These are phyloP conservation scores for Jackrogersella minutella DNA, from an alignment of 495 filamentous ascomycete genomes.

Conservation along the genomic window DNA sequence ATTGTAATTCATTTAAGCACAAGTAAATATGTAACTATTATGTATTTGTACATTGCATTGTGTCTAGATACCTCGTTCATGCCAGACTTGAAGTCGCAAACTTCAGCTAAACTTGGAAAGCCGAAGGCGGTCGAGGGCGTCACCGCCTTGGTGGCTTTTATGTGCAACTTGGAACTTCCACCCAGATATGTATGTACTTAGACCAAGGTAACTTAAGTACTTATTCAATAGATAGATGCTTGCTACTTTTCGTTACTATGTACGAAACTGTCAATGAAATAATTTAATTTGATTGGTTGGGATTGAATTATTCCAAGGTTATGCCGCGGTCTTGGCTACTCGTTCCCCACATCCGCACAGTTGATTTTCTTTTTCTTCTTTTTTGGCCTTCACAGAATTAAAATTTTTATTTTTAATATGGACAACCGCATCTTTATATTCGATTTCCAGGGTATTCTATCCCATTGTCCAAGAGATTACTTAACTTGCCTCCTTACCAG, in stretches of 20 bases:
- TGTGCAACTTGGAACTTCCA: background rate
- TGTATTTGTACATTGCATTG: background rate
- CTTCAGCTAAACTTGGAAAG: conserved; percentile 29
- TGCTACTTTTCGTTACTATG: conserved; percentile 21
- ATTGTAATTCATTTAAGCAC: too few species aligned
- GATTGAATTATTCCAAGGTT: conserved; percentile 24
- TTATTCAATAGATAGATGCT: conserved; percentile 4
- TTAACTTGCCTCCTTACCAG: too few species aligned
- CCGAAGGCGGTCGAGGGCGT: conserved; percentile 31
- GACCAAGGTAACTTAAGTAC: conserved; percentile 7
- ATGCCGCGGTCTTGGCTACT: conserved; percentile 8
- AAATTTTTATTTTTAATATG: background rate
- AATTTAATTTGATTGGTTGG: background rate
- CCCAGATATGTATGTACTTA: background rate
- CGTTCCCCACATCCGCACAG: conserved; percentile 18
- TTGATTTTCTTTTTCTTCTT: conserved; percentile 16
- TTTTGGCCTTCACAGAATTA: conserved; percentile 1
- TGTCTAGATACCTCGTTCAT: background rate
- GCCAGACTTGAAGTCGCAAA: background rate
- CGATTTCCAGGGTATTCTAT: background rate
- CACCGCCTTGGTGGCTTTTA: conserved; percentile 22
- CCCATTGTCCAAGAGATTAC: background rate
- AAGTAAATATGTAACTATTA: background rate
- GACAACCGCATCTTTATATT: background rate
- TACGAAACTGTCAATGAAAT: background rate